Evolutionary conservation across 257 asterid species (phyloP).

Genomic region (Cinchona pubescens): DNA sequence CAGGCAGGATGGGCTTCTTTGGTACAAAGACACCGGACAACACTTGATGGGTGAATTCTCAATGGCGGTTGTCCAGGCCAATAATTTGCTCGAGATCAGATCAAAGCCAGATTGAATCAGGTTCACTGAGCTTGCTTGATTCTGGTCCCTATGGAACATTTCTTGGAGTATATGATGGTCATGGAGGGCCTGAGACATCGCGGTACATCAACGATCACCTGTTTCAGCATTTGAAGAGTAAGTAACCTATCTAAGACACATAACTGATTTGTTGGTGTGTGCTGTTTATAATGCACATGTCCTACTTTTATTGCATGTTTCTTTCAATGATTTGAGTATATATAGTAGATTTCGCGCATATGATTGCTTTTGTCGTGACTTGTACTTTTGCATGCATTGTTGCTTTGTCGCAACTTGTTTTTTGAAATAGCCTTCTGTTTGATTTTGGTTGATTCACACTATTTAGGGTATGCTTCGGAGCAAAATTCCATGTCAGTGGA

Average conservation of each 20-base stretch:
- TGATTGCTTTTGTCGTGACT: neutral
- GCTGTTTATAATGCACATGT: neutral
- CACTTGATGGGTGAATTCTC: conserved; percentile 52
- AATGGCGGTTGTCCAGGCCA: conserved; percentile 57
- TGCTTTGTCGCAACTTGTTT: neutral
- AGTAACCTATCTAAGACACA: conserved; percentile 7
- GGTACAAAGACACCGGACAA: conserved; percentile 46
- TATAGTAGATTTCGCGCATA: neutral
- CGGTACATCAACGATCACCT: conserved; percentile 41
- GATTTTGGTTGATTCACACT: conserved; percentile 1
- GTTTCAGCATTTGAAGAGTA: conserved; percentile 46
- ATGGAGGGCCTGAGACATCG: conserved; percentile 59
- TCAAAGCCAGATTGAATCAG: conserved; percentile 56
- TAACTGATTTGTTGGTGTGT: neutral
- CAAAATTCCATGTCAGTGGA: conserved; percentile 48
- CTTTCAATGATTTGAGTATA: neutral
- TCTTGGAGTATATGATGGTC: conserved; percentile 54
- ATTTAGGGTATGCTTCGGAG: conserved; percentile 41
- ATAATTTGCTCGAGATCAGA: conserved; percentile 53
- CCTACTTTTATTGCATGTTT: neutral
- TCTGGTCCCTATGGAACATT: conserved; percentile 52
- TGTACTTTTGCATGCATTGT: neutral
- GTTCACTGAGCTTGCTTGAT: conserved; percentile 43
- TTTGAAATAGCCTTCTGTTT: neutral
- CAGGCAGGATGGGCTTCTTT: conserved; percentile 50